Evolutionary conservation across 352 stramenopile species (phyloP).

Genomic region (Globisporangium barbulae): DNA sequence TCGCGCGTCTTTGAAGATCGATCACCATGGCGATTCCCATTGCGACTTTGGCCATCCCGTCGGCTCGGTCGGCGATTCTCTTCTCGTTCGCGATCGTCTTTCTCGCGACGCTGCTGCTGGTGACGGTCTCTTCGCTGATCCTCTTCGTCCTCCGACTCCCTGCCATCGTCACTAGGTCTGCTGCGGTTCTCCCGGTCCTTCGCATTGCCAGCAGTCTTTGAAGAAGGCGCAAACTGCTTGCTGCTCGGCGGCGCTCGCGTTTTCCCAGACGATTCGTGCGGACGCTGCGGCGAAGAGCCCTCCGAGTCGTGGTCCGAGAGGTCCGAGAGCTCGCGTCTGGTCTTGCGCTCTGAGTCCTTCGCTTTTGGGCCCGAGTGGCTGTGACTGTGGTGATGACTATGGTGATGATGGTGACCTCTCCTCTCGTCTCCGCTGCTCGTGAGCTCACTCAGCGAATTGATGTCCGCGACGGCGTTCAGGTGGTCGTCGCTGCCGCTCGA

Average conservation of each 20-base stretch:
- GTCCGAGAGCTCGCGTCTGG: slow-evolving; percentile 35
- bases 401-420: slow-evolving; percentile 1
- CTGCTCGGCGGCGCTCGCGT: not conserved
- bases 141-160: slow-evolving; percentile 18
- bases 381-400: not conserved
- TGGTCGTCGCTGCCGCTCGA: slow-evolving; percentile 28
- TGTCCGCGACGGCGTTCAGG: slow-evolving; percentile 46
- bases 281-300: slow-evolving; percentile 13
- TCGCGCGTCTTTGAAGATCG: slow-evolving; percentile 10
- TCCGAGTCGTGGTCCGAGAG: slow-evolving; percentile 31
- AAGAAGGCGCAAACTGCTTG: slow-evolving; percentile 13
- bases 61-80: not conserved
- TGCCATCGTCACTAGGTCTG: slow-evolving; percentile 3
- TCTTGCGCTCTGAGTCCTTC: slow-evolving; percentile 20
- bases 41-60: slow-evolving; percentile 14
- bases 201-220: slow-evolving; percentile 13
- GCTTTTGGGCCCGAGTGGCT: slow-evolving; percentile 6
- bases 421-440: slow-evolving; percentile 17
- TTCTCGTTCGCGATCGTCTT: slow-evolving; percentile 16
- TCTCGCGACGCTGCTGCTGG: slow-evolving; percentile 5
- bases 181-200: slow-evolving; percentile 20
- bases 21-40: not conserved
- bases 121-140: slow-evolving; percentile 11
- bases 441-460: slow-evolving; percentile 45
- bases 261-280: slow-evolving; percentile 10